Percentiles rank a stretch among this genome's conserved stretches.
These are phyloP conservation scores for Gossypium aridum DNA, from an alignment of 441 rosid genomes.

Conservation along the genomic window DNA sequence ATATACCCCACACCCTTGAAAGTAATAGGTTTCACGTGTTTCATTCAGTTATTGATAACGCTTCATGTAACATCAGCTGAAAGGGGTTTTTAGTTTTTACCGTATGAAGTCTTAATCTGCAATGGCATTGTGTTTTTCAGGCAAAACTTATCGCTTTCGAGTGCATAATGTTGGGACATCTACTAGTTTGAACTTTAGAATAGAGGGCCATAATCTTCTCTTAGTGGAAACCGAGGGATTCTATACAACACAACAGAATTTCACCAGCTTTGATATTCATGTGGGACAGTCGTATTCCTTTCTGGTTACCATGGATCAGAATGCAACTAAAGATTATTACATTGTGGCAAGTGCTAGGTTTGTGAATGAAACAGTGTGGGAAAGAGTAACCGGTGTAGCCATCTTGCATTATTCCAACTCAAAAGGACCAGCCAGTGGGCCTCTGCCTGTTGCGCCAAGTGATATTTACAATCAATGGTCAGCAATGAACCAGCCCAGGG, in stretches of 20 bases:
- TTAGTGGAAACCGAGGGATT: constrained; percentile 80
- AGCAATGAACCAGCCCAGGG: constrained; percentile 77
- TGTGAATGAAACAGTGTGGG: constrained; percentile 86
- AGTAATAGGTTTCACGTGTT: neutral
- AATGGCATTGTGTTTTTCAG: constrained; percentile 32
- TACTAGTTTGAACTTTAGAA: constrained; percentile 84
- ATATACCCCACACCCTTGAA: too few species aligned
- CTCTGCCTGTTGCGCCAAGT: constrained; percentile 61
- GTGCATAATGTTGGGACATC: constrained; percentile 85
- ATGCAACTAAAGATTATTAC: constrained; percentile 76
- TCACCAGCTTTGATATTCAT: constrained; percentile 69
- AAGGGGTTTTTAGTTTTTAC: neutral
- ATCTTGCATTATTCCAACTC: constrained; percentile 90
- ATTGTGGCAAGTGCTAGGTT: constrained; percentile 91
- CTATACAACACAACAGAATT: constrained; percentile 67
- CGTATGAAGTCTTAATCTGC: neutral
- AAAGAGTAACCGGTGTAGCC: constrained; percentile 84
- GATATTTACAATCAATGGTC: constrained; percentile 69
- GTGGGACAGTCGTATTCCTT: constrained; percentile 91
- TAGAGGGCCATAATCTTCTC: constrained; percentile 80
- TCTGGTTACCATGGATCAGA: constrained; percentile 85
- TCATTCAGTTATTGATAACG: neutral
- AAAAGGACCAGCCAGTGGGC: constrained; percentile 71
- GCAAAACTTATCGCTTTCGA: constrained; percentile 76
- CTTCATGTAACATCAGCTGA: neutral